Evolutionary conservation across 345 rosid species (phyloP).

Genomic region (Linum lewisii): DNA sequence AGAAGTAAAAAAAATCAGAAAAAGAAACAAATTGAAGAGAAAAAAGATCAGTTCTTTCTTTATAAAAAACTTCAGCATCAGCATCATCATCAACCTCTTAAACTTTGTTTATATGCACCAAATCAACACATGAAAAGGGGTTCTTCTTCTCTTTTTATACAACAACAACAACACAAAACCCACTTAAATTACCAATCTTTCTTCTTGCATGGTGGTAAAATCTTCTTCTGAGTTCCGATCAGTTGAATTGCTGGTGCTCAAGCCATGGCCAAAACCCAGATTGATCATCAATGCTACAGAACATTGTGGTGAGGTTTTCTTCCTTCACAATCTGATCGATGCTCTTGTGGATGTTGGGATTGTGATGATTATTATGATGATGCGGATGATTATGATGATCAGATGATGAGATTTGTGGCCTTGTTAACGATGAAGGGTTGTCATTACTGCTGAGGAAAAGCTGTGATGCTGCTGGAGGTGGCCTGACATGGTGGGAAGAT

Average conservation of each 20-base stretch:
- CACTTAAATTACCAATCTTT: too few species aligned
- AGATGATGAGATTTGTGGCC: too few species aligned
- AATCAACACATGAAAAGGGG: too few species aligned
- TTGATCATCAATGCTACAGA: slow-evolving; percentile 83
- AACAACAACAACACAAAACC: too few species aligned
- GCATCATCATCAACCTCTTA: neutral
- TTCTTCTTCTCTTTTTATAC: too few species aligned
- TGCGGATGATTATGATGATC: slow-evolving; percentile 1
- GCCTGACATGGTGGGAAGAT: slow-evolving; percentile 22
- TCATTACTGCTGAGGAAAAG: slow-evolving; percentile 36
- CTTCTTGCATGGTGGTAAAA: too few species aligned
- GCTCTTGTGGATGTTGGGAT: slow-evolving; percentile 26
- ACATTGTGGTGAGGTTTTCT: slow-evolving; percentile 82
- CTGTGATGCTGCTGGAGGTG: slow-evolving; percentile 9
- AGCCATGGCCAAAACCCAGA: slow-evolving; percentile 97
- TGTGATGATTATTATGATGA: neutral
- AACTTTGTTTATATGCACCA: too few species aligned
- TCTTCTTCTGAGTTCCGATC: slow-evolving; percentile 4
- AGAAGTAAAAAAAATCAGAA: neutral
- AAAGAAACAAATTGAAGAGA: neutral
- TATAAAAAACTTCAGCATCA: neutral
- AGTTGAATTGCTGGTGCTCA: slow-evolving; percentile 74
- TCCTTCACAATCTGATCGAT: slow-evolving; percentile 65
- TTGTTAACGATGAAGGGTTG: slow-evolving; percentile 19
- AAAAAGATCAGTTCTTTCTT: neutral